Conservation (phyloP, 192 early-diverging fungal species). For the Linnemannia zychae region DNA sequence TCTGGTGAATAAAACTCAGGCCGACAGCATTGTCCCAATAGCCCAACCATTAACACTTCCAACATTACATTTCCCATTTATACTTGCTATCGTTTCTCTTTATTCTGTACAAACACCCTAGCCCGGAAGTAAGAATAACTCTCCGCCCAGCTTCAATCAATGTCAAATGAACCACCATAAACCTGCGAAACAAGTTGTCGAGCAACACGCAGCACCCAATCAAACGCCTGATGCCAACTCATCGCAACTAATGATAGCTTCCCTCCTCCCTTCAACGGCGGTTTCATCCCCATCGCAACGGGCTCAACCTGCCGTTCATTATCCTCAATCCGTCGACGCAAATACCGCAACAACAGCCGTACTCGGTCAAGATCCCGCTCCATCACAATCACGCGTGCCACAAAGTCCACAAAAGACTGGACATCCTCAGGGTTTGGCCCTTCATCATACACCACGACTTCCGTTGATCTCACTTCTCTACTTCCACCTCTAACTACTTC, state of each 20-base stretch:
- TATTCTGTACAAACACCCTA: too few species aligned
- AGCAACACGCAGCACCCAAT: neutral
- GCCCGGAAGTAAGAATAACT: too few species aligned
- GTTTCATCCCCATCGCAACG: neutral
- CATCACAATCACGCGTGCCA: constrained; percentile 41
- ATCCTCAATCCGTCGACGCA: constrained; percentile 26
- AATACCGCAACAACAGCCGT: constrained; percentile 27
- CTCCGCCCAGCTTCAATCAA: constrained; percentile 6
- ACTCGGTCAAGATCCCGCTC: constrained; percentile 47
- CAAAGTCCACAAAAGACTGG: constrained; percentile 34
- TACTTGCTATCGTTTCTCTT: too few species aligned
- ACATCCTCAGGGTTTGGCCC: constrained; percentile 55
- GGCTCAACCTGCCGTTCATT: constrained; percentile 12
- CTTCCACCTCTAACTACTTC: too few species aligned
- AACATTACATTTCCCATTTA: too few species aligned
- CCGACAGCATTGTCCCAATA: too few species aligned
- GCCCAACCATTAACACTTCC: too few species aligned
- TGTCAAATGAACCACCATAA: constrained; percentile 28
- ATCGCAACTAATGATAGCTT: neutral
- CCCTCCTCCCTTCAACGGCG: neutral
- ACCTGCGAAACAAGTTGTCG: constrained; percentile 1
- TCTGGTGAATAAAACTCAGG: too few species aligned
- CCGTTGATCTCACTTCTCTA: neutral
- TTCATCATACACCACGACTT: constrained; percentile 20
- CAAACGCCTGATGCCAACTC: constrained; percentile 30